Conservation (phyloP, 495 filamentous ascomycete species). For the Niebla homalea region DNA sequence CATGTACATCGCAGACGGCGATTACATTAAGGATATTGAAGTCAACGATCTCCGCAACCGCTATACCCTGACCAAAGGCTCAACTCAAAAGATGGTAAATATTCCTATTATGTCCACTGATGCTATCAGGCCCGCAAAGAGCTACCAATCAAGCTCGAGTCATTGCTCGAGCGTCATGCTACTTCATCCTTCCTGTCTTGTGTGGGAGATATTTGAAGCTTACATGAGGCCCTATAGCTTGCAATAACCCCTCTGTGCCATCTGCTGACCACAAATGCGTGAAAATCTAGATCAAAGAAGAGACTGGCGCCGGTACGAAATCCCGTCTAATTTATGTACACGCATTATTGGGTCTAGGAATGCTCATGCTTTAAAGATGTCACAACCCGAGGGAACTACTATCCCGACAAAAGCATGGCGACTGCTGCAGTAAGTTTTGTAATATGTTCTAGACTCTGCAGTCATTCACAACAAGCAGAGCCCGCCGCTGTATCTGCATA, state of each 20-base stretch:
- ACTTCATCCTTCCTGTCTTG: constrained; percentile 19
- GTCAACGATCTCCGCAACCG: constrained; percentile 96
- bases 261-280: constrained; percentile 92
- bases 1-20: constrained; percentile 86
- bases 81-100: constrained; percentile 99
- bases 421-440: constrained; percentile 63
- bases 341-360: constrained; percentile 40
- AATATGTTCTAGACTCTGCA: background rate
- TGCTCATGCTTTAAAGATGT: constrained; percentile 83
- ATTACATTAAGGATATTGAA: constrained; percentile 96
- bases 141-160: background rate
- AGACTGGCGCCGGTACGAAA: constrained; percentile 99
- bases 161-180: constrained; percentile 23
- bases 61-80: constrained; percentile 94
- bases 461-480: constrained; percentile 42
- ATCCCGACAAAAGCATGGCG: constrained; percentile 94
- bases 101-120: constrained; percentile 67
- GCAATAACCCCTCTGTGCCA: constrained; percentile 67
- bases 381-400: constrained; percentile 91
- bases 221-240: constrained; percentile 68
- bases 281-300: constrained; percentile 97
- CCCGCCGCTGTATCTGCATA: constrained; percentile 85
- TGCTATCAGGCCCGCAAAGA: constrained; percentile 46
- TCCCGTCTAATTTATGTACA: constrained; percentile 34
- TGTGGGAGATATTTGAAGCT: constrained; percentile 61